phyloP scores from a whole-genome alignment of 768 basidiomycete genomes.

The Mycena pura region DNA sequence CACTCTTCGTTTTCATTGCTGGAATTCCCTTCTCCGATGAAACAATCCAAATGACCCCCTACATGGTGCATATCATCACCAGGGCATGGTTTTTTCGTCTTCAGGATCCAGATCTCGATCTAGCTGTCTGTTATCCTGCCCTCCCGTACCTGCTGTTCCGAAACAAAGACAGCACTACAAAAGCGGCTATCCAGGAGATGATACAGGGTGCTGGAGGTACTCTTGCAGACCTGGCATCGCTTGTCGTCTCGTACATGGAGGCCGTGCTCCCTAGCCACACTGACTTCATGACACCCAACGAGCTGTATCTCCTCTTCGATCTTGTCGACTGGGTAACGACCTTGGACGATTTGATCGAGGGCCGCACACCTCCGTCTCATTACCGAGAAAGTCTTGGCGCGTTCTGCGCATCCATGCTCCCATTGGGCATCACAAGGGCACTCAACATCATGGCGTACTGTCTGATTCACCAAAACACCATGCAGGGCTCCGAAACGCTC shows the following conservation, averaged over 20 bases:
- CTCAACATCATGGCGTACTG: background rate
- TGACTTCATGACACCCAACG: background rate
- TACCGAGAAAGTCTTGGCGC: background rate
- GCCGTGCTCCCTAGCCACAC: background rate
- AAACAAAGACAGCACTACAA: background rate
- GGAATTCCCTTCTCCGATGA: background rate
- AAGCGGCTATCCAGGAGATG: background rate
- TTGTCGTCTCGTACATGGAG: background rate
- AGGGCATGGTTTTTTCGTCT: background rate
- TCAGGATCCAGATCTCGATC: background rate
- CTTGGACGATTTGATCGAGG: background rate
- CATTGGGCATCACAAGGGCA: background rate
- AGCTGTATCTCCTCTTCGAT: background rate
- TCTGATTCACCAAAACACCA: background rate
- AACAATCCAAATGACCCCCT: background rate
- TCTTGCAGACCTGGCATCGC: background rate
- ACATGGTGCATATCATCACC: background rate
- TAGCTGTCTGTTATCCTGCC: background rate
- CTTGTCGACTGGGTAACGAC: background rate
- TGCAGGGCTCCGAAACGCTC: background rate
- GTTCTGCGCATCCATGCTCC: background rate
- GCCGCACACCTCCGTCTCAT: background rate
- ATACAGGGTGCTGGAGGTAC: background rate
- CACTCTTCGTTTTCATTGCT: background rate
- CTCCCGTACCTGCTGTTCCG: background rate